Evolutionary conservation across 2,329 filamentous ascomycete genomes (phyloP).

Genomic region (Sporothrix mexicana): DNA sequence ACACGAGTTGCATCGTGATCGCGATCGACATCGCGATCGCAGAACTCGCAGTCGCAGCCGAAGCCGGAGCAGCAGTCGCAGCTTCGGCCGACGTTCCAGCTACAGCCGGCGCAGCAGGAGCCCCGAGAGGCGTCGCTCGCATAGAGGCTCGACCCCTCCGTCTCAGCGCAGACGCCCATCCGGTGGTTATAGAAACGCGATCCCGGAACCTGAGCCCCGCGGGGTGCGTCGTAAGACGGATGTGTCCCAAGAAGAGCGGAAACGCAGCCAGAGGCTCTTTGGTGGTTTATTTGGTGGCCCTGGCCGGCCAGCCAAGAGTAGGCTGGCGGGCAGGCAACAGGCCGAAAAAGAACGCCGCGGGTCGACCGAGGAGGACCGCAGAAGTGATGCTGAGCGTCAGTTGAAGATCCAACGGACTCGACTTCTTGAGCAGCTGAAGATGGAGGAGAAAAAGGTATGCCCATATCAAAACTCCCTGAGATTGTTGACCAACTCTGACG

Average conservation of each 20-base stretch:
- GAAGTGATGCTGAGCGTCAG: slow-evolving; percentile 68
- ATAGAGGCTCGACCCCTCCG: slow-evolving; percentile 1
- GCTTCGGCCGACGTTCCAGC: not conserved
- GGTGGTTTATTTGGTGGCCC: slow-evolving; percentile 80
- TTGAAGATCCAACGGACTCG: slow-evolving; percentile 67
- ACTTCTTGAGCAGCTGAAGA: slow-evolving; percentile 71
- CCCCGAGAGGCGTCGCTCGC: not conserved
- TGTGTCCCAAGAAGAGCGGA: slow-evolving; percentile 74
- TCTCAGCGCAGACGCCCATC: not conserved
- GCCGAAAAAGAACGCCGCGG: slow-evolving; percentile 71
- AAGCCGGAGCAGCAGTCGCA: not conserved
- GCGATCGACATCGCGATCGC: not conserved
- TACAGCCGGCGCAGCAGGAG: slow-evolving; percentile 10
- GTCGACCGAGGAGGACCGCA: slow-evolving; percentile 74
- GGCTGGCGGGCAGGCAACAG: slow-evolving; percentile 65
- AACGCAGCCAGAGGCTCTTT: slow-evolving; percentile 83
- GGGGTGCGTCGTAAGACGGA: slow-evolving; percentile 38
- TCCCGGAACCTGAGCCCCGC: slow-evolving; percentile 18
- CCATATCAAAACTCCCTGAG: too few relatives aligned
- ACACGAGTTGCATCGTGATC: not conserved
- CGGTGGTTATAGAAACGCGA: not conserved
- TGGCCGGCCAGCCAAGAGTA: slow-evolving; percentile 70
- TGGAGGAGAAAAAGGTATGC: slow-evolving; percentile 71
- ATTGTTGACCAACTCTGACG: slow-evolving; percentile 38
- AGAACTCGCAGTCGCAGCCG: not conserved